A percentile compares a stretch with the other conserved stretches of the same genome.
phyloP scores from a whole-genome alignment of 163 green algal species.

The Chlorella variabilis region DNA sequence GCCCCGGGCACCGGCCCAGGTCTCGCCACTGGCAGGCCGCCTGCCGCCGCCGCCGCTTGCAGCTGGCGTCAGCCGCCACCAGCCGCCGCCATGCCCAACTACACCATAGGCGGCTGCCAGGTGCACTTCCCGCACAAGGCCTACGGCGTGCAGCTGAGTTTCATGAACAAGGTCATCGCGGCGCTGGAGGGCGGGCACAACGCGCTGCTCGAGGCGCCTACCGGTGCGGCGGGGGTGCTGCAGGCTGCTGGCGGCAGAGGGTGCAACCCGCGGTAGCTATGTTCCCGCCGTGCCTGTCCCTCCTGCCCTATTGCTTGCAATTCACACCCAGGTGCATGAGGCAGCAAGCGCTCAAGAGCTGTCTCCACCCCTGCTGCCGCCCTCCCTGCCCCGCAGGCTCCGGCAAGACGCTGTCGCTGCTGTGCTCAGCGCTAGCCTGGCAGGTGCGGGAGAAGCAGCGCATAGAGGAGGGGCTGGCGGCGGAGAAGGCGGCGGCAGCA shows the following conservation, averaged over 20 bases:
- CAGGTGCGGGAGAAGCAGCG: conserved; percentile 56
- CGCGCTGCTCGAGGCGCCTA: conserved; percentile 90
- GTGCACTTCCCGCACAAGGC: conserved; percentile 91
- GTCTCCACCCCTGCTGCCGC: neutral
- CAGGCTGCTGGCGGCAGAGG: neutral
- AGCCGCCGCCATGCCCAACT: conserved; percentile 7
- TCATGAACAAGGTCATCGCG: conserved; percentile 74
- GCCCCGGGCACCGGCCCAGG: no score
- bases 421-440: conserved; percentile 95
- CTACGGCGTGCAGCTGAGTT: conserved; percentile 86
- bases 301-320: no score
- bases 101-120: conserved; percentile 71
- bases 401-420: conserved; percentile 96
- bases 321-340: no score
- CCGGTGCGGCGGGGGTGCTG: conserved; percentile 55
- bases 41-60: neutral
- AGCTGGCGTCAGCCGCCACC: conserved; percentile 31
- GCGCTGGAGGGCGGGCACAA: conserved; percentile 74
- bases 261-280: no score
- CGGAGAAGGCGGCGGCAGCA: conserved; percentile 8
- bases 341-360: no score
- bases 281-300: no score
- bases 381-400: conserved; percentile 37
- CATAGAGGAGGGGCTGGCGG: conserved; percentile 41
- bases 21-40: no score